Evolutionary conservation across 495 filamentous ascomycete genomes (phyloP).

Genomic region (Terfezia claveryi): DNA sequence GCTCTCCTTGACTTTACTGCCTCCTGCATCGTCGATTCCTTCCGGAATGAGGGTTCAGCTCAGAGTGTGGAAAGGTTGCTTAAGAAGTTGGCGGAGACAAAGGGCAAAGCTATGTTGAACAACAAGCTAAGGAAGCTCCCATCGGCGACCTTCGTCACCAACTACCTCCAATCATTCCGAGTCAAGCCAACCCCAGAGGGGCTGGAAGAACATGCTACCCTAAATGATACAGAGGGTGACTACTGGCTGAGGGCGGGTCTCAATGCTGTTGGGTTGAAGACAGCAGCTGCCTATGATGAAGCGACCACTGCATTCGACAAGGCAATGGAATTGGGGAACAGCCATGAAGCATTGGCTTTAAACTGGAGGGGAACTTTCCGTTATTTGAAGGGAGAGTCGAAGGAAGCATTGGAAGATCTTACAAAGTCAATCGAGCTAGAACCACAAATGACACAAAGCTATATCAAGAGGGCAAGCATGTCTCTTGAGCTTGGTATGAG

Average conservation of each 20-base stretch:
- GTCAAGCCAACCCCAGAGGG: conserved; percentile 54
- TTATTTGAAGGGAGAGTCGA: conserved; percentile 73
- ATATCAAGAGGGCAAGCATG: conserved; percentile 97
- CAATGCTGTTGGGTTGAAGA: conserved; percentile 58
- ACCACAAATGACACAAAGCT: conserved; percentile 75
- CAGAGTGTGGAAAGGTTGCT: conserved; percentile 77
- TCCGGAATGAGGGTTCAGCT: conserved; percentile 71
- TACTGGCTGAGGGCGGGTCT: conserved; percentile 68
- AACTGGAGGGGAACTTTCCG: conserved; percentile 93
- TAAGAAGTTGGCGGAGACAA: conserved; percentile 90
- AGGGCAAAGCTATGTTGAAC: conserved; percentile 66
- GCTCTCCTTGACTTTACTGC: conserved; percentile 94
- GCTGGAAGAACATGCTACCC: conserved; percentile 53
- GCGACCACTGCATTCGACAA: conserved; percentile 68
- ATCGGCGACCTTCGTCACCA: conserved; percentile 85
- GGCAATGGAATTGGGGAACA: conserved; percentile 56
- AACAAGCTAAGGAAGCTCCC: conserved; percentile 52
- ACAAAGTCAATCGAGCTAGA: conserved; percentile 81
- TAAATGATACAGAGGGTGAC: conserved; percentile 58
- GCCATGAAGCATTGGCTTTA: conserved; percentile 75
- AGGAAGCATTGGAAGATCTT: conserved; percentile 58
- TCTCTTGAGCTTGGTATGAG: conserved; percentile 73
- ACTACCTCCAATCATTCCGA: conserved; percentile 97
- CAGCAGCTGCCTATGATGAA: conserved; percentile 70
- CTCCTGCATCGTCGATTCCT: conserved; percentile 95